Base-by-base conservation (phyloP, 306 rosid genomes). In the Amphicarpaea edgeworthii region DNA sequence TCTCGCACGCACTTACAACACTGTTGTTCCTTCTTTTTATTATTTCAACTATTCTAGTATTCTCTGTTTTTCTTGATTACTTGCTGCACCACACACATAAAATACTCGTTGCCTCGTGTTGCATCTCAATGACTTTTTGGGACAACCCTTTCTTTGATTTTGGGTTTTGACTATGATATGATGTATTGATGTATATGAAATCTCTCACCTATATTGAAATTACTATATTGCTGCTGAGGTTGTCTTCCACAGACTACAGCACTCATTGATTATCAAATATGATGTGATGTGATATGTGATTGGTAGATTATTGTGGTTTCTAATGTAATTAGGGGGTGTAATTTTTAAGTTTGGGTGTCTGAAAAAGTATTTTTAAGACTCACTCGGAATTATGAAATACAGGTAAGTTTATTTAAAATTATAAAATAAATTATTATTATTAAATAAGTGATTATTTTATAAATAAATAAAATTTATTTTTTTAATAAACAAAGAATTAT, bases 91-190 rank as follows among this genome's bases (percentile, higher is more conserved):
- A 30, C 37, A 30, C 6, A 30, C 4, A 30, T 30, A 30, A 30
- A 30, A 30, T 30, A 4, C 37, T 30, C 37, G 4, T 4, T 72
- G 65, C 37, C 75, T 80, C 14, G 12, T 51, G 64, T 38, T 59
- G 55, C 42, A 26, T 53, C 70, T 65, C 42, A 50, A 64, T 62
- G 50, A 57, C 78, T 76, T 63, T 62, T 42, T 57, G 50, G 67
- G 58, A 28, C n/a, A 46, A 54, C 70, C 65, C 53, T 53, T 67
- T 41, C 77, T 73, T 73, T 67, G 47, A 23, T 23, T 63, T 55
- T 62, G 64, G 66, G 80, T 73, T 77, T 76, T 63, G 74, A 72
- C 75, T 12, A 43, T 8, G n/a, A n/a, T n/a, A n/a, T n/a, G n/a
- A n/a, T n/a, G n/a, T n/a, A n/a, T n/a, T n/a, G n/a, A n/a, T n/a